phyloP scores from a whole-genome alignment of 495 filamentous ascomycete genomes.

The Polyplosphaeria fusca region DNA sequence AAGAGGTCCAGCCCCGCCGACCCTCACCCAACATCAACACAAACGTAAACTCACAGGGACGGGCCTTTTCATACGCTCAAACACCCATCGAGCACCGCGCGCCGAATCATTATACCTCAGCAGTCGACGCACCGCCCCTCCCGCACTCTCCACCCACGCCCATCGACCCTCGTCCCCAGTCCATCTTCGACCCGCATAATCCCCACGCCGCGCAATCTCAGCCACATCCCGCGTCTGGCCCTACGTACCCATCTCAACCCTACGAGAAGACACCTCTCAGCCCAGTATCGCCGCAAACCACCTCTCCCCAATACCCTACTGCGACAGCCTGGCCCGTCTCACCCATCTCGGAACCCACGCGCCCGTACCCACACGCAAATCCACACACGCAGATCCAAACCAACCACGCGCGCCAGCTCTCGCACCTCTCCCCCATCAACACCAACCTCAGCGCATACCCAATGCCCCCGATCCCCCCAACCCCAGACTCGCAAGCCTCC shows the following conservation, averaged over 20 bases:
- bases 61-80: conserved; percentile 26
- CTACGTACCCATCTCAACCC: not conserved
- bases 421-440: conserved; percentile 22
- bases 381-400: conserved; percentile 2
- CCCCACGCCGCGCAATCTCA: conserved; percentile 14
- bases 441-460: conserved; percentile 14
- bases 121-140: conserved; percentile 9
- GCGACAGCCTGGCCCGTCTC: conserved; percentile 7
- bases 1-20: not conserved
- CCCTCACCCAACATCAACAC: conserved; percentile 8
- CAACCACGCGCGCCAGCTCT: conserved; percentile 13
- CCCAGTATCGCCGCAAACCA: conserved; percentile 9
- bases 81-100: conserved; percentile 20
- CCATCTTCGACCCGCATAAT: conserved; percentile 11
- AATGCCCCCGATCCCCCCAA: conserved; percentile 14
- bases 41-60: conserved; percentile 1
- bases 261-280: conserved; percentile 13
- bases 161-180: conserved; percentile 25
- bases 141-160: conserved; percentile 15
- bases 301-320: not conserved
- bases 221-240: conserved; percentile 8
- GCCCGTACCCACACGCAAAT: conserved; percentile 3
- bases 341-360: not conserved
- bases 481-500: conserved; percentile 4
- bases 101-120: not conserved